Evolutionary conservation across 495 filamentous ascomycete genomes (phyloP).

Genomic region (Neurospora sp.): DNA sequence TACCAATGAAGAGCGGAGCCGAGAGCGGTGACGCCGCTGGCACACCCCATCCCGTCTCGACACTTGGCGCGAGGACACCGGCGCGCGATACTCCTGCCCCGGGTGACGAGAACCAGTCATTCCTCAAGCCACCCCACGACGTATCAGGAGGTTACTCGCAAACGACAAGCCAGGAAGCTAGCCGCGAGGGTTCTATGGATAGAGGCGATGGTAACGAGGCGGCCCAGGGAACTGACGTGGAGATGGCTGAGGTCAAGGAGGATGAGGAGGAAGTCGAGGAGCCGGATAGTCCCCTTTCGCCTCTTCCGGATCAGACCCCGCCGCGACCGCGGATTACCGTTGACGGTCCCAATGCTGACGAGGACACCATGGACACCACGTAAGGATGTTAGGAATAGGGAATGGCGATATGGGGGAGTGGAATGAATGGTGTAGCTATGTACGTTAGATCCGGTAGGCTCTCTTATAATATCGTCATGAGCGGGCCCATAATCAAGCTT

Average conservation of each 20-base stretch:
- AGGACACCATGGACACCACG: conserved; percentile 64
- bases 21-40: conserved; percentile 29
- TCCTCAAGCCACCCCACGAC: conserved; percentile 30
- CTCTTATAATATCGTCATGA: background rate
- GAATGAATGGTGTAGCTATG: background rate
- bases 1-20: conserved; percentile 22
- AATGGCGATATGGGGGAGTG: background rate
- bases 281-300: conserved; percentile 19
- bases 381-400: conserved; percentile 6
- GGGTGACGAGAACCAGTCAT: conserved; percentile 15
- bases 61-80: conserved; percentile 55
- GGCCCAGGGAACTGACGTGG: conserved; percentile 28
- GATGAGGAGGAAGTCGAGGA: conserved; percentile 57
- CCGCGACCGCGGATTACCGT: conserved; percentile 35
- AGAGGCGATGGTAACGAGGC: conserved; percentile 27
- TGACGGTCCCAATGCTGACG: conserved; percentile 35
- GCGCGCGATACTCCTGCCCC: conserved; percentile 42
- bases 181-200: conserved; percentile 18
- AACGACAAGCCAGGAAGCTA: conserved; percentile 30
- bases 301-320: conserved; percentile 26
- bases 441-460: background rate
- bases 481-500: background rate
- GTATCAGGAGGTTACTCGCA: conserved; percentile 37
- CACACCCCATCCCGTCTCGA: conserved; percentile 38
- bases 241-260: conserved; percentile 34